A percentile compares a stretch with the other conserved stretches of the same genome.
Evolutionary conservation across 345 rosid genomes (phyloP).

Genomic region (Theobroma cacao): DNA sequence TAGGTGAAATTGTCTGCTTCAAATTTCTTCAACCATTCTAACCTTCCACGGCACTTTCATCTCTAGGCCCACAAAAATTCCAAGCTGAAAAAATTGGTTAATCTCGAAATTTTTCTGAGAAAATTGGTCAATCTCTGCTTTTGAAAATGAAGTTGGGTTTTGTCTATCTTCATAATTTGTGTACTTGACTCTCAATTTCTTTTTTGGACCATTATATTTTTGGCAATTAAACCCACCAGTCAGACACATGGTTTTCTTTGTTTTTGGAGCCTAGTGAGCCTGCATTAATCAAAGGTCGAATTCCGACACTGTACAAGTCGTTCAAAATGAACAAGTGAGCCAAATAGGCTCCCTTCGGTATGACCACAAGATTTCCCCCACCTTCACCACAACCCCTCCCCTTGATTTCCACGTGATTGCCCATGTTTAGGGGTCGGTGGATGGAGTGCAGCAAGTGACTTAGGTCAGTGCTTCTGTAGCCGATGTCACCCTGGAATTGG

Average conservation of each 20-base stretch:
- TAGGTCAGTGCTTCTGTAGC: background rate
- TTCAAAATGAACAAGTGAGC: background rate
- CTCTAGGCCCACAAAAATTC: background rate
- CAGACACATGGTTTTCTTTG: background rate
- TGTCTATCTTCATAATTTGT: background rate
- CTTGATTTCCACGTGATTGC: background rate
- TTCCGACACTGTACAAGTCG: background rate
- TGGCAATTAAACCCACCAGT: background rate
- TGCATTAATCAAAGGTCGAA: background rate
- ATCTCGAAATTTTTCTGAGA: background rate
- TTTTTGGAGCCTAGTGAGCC: background rate
- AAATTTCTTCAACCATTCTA: background rate
- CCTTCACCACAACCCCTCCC: background rate
- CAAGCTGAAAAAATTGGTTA: background rate
- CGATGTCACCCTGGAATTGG: background rate
- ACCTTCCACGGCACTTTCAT: background rate
- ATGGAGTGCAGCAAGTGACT: background rate
- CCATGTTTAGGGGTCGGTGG: conserved; percentile 3
- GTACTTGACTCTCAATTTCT: background rate
- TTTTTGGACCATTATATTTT: too few relatives aligned
- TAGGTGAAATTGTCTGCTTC: background rate
- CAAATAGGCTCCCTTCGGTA: background rate
- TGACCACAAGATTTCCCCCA: background rate
- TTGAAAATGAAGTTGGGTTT: background rate
- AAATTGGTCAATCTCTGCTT: background rate